A percentile compares a stretch with the other conserved stretches of the same genome.
Conservation (phyloP, 108 stramenopile genomes). For the Cylindrotheca fusiformis region DNA sequence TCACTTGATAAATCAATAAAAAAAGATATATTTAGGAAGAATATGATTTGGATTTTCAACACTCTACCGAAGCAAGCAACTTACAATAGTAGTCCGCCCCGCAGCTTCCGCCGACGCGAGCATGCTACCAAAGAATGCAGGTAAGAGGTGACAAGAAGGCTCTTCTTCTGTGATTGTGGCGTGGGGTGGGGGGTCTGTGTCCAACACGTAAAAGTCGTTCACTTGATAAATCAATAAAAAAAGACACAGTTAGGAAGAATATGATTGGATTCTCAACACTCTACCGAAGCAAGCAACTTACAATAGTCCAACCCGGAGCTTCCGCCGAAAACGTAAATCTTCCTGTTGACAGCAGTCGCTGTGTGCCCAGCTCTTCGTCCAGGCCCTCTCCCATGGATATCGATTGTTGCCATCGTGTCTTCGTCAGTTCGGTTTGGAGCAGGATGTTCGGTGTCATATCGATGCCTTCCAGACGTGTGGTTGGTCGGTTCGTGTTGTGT, state of each 20-base stretch:
- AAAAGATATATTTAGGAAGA: too few species aligned
- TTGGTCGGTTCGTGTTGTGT: constrained; percentile 43
- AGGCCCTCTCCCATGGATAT: constrained; percentile 71
- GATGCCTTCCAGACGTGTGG: constrained; percentile 14
- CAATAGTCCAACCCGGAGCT: constrained; percentile 50
- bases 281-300: constrained; percentile 3
- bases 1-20: too few species aligned
- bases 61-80: constrained; percentile 3
- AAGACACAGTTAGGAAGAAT: too few species aligned
- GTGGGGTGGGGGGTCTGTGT: too few species aligned
- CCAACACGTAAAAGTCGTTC: too few species aligned
- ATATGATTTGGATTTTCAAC: too few species aligned
- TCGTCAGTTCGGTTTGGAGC: constrained; percentile 87
- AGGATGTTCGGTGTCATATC: too few species aligned
- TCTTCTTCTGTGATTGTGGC: too few species aligned
- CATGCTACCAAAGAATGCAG: too few species aligned
- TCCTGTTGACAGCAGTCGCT: constrained; percentile 83
- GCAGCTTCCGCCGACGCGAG: constrained; percentile 84
- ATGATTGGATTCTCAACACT: too few species aligned
- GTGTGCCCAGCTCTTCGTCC: constrained; percentile 92
- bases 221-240: too few species aligned
- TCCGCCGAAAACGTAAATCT: constrained; percentile 85
- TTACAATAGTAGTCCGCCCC: constrained; percentile 38
- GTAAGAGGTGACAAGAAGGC: too few species aligned
- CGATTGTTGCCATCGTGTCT: constrained; percentile 69